Evolutionary conservation across 2,329 filamentous ascomycete genomes (phyloP), one percentile per base, ranked within the genome.

Genomic region (Cercospora canescens): DNA sequence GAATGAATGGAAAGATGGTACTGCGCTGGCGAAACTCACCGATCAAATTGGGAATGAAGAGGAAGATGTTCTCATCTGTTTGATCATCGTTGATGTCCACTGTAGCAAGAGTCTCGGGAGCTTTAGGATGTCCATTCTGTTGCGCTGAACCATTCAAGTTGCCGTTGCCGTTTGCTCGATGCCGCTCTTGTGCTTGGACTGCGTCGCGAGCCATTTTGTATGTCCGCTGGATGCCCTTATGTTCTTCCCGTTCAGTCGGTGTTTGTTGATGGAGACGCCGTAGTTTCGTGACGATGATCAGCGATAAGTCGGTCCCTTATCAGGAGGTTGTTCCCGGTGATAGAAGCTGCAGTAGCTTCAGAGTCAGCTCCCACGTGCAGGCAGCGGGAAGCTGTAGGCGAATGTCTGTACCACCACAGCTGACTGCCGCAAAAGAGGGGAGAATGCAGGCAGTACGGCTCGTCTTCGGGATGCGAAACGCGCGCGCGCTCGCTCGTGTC

Each of bases 11-110:
- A 6, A 34, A n/a, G 50, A 28, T 34, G 8, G 61, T 3, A 21
- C 24, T 7, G 45, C 24, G 45, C 45, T 50, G 45, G 24, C 26
- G 45, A 11, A 32, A 67, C 77, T 60, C 74, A 85, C 83, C 83
- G 67, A 85, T 85, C 68, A 84, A 67, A 72, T 85, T 85, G 14
- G 83, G 83, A 26, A 81, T 78, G 75, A 85, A 85, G 54, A 85
- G 76, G 75, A 85, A 85, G 74, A 85, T 84, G 76, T 85, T 85
- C 79, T 85, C 83, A 54, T 81, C 71, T n/a, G 69, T 69, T 60
- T 71, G 63, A 28, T 72, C 70, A 28, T 48, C 60, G 52, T 68
- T 65, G 57, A 64, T 54, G 21, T 62, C 34, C 16, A 41, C 65
- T 34, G 52, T 32, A 35, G 18, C 66, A 48, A 48, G 12, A 21